Evolutionary conservation across 495 filamentous ascomycete species (phyloP), one percentile per base, ranked within the genome.

Genomic region (Neurospora terricola): DNA sequence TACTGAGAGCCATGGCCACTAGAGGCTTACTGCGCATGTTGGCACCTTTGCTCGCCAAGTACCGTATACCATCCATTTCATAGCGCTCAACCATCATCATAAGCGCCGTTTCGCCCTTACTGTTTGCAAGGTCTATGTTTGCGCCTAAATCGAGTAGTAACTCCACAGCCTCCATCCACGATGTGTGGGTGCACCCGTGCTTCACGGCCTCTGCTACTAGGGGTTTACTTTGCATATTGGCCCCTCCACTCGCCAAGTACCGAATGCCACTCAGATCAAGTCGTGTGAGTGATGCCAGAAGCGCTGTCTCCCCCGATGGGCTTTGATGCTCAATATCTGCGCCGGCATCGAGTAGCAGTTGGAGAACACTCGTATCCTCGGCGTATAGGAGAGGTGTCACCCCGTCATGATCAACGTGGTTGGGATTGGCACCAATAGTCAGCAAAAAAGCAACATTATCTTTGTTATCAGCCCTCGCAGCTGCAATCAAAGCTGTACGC

Each of bases 391-490:
- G 42, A 43, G 42, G 16, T n/a, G 42, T 18, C 42, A 5, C 0
- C 16, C 42, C 42, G 2, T n/a, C 16, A 18, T 43, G 3, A 18
- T n/a, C 42, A 43, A 8, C 18, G 2, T n/a, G 16, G 1, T 43
- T 43, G 16, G 42, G 42, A 43, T 43, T 2, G 6, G 42, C 42
- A 43, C 42, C 16, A 16, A n/a, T 18, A 0, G 0, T 43, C 6
- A 43, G 3, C 42, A 43, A 43, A 43, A 43, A 8, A 8, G 1
- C 42, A n/a, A 43, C 42, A 43, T 7, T 43, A n/a, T 43, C 42
- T 18, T n/a, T 8, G 16, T 8, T 43, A 6, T 8, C 3, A 2
- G 0, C 0, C 6, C 0, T 1, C 42, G 8, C 42, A 3, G 42
- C 16, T 18, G 2, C 1, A 18, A 16, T 18, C 36, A 42, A 42